Evolutionary conservation across 805 yeast species (phyloP).

Genomic region (Candida orba): DNA sequence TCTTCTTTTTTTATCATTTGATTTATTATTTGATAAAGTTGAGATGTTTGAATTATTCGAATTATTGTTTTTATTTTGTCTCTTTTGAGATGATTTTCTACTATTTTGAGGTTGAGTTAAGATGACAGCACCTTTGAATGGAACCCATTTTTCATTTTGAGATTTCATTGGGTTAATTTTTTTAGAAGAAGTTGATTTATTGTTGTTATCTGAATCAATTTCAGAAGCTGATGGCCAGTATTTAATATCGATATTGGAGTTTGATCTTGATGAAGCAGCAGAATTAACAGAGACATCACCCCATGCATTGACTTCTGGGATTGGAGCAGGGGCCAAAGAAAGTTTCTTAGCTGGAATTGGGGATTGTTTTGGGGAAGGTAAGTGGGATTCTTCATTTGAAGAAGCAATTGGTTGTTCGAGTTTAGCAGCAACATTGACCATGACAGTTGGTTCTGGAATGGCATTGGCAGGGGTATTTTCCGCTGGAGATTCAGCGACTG

Average conservation of each 20-base stretch:
- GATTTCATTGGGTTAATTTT: conserved; percentile 16
- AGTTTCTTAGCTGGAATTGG: conserved; percentile 22
- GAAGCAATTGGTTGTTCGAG: background rate
- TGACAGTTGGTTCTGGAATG: conserved; percentile 14
- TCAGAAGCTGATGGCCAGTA: conserved; percentile 33
- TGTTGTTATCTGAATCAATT: conserved; percentile 7
- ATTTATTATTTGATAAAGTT: conserved; percentile 2
- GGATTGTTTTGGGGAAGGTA: conserved; percentile 25
- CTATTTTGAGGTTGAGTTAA: conserved; percentile 22
- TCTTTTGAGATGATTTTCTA: conserved; percentile 16
- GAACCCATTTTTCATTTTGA: conserved; percentile 61
- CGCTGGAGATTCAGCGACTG: conserved; percentile 6
- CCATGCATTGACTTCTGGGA: conserved; percentile 61
- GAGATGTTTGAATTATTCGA: conserved; percentile 2
- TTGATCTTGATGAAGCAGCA: conserved; percentile 21
- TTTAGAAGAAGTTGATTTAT: background rate
- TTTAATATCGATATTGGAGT: conserved; percentile 22
- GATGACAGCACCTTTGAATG: conserved; percentile 52
- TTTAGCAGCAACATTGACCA: background rate
- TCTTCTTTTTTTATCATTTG: conserved; percentile 21
- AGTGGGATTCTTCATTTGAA: conserved; percentile 9
- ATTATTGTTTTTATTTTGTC: conserved; percentile 12
- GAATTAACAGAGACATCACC: conserved; percentile 27
- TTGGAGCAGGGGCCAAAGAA: conserved; percentile 55
- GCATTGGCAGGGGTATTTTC: conserved; percentile 19